phyloP scores from a whole-genome alignment of 2,329 filamentous ascomycete species.

The Colletotrichum gloeosporioides region DNA sequence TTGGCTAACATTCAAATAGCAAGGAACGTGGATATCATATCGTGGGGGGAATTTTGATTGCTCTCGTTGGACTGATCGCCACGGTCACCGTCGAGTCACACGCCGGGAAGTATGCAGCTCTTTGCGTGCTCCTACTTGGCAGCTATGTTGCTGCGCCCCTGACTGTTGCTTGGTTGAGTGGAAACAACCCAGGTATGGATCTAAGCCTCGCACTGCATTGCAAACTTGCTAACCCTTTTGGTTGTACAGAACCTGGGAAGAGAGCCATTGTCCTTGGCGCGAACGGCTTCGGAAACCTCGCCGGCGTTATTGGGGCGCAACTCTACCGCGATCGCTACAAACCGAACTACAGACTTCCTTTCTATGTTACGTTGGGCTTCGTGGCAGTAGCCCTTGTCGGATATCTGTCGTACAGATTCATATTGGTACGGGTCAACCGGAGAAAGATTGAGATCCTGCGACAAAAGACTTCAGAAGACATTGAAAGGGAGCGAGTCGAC shows the following conservation, averaged over 20 bases:
- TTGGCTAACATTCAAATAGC: background rate
- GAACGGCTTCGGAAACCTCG: conserved; percentile 39
- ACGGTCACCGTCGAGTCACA: conserved; percentile 26
- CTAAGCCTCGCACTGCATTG: background rate
- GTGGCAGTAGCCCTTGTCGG: conserved; percentile 33
- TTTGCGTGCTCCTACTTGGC: conserved; percentile 36
- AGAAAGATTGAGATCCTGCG: conserved; percentile 22
- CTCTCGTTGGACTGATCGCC: conserved; percentile 30
- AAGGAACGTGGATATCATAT: conserved; percentile 35
- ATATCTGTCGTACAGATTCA: conserved; percentile 33
- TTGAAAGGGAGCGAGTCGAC: conserved; percentile 25
- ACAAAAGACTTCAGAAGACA: conserved; percentile 26
- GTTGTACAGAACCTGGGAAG: conserved; percentile 30
- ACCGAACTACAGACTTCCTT: conserved; percentile 34
- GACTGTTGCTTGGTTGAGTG: conserved; percentile 36
- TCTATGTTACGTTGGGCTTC: conserved; percentile 34
- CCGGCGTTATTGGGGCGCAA: conserved; percentile 34
- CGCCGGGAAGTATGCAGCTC: conserved; percentile 28
- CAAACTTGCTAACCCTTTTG: background rate
- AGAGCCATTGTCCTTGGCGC: conserved; percentile 36
- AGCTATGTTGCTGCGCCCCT: conserved; percentile 35
- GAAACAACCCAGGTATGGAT: conserved; percentile 30
- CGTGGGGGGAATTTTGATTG: conserved; percentile 29
- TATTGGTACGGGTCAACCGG: conserved; percentile 30
- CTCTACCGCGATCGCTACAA: conserved; percentile 34